These are phyloP conservation scores for Epichloe uncinata DNA, from an alignment of 2,329 filamentous ascomycete species.

Conservation along the genomic window DNA sequence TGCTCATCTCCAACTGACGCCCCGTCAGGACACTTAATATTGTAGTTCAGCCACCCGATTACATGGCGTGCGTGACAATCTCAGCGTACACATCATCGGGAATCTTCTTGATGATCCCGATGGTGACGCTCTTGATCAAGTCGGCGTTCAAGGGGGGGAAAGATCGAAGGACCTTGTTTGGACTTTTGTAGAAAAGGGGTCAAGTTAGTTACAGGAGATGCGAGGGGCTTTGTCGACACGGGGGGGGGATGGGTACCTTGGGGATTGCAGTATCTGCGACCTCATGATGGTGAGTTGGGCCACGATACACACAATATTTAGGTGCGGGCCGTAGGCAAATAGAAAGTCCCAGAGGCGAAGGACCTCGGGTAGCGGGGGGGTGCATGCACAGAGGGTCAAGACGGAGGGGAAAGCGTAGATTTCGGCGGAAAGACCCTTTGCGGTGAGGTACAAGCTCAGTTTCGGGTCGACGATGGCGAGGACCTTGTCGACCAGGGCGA, in stretches of 20 bases:
- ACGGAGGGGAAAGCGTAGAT: constrained; percentile 96
- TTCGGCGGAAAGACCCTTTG: constrained; percentile 80
- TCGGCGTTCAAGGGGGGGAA: constrained; percentile 79
- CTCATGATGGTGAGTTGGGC: constrained; percentile 85
- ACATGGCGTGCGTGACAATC: constrained; percentile 77
- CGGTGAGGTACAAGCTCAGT: constrained; percentile 68
- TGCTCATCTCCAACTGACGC: too few relatives aligned
- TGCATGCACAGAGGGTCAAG: constrained; percentile 87
- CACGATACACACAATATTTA: constrained; percentile 94
- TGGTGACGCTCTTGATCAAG: constrained; percentile 70
- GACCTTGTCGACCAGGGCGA: constrained; percentile 84
- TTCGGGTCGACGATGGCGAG: constrained; percentile 84
- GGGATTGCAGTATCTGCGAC: constrained; percentile 67
- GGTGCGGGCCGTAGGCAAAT: constrained; percentile 86
- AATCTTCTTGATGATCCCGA: constrained; percentile 79
- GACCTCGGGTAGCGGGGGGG: constrained; percentile 86
- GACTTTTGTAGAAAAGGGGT: constrained; percentile 37
- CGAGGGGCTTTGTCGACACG: neutral
- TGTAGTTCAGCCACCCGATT: neutral
- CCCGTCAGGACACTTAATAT: too few relatives aligned
- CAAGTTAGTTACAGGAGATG: constrained; percentile 12
- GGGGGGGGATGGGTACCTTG: constrained; percentile 47
- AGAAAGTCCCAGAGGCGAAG: constrained; percentile 92
- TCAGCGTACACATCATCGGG: constrained; percentile 83
- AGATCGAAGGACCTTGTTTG: constrained; percentile 80